Evolutionary conservation across 768 basidiomycete species (phyloP), one percentile per base, ranked within the genome.

Genomic region (Mycena latifolia): DNA sequence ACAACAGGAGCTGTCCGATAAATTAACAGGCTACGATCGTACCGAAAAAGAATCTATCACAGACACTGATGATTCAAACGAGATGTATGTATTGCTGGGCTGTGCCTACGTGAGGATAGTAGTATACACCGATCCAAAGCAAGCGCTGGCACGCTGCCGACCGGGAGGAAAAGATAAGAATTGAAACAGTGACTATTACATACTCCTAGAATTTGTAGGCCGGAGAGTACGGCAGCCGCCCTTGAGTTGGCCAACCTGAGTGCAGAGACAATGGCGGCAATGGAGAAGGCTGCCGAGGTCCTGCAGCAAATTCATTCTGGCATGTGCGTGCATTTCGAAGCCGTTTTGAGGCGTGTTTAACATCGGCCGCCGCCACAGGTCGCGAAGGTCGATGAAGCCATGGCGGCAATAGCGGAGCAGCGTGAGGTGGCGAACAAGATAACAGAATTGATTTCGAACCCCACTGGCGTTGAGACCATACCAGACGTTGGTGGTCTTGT

Each of bases 211-310:
- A n/a, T n/a, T n/a, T n/a, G n/a, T n/a, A n/a, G n/a, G n/a, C n/a
- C n/a, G n/a, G n/a, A n/a, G n/a, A n/a, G n/a, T n/a, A n/a, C n/a
- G n/a, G n/a, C n/a, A n/a, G n/a, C n/a, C n/a, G n/a, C n/a, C n/a
- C n/a, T n/a, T n/a, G 98, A 99, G 78, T 94, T 93, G 18, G 98
- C 98, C 47, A 99, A 98, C 82, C 86, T 99, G 78, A 99, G 99
- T 77, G 91, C 93, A 74, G 96, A 98, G 85, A 98, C 96, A 17
- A 95, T 99, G 93, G 84, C 88, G 24, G 96, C 93, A 28, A 98
- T 99, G 94, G 98, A 96, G 92, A 92, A 93, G 78, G 97, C 93
- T 39, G 87, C 95, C 0, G 89, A 91, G 66, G 98, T 92, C 28
- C 87, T 99, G 77, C 92, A 91, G 79, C 85, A 88, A 52, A 98